Evolutionary conservation across 2,329 filamentous ascomycete species (phyloP).

Genomic region (Aspergillus hortae): DNA sequence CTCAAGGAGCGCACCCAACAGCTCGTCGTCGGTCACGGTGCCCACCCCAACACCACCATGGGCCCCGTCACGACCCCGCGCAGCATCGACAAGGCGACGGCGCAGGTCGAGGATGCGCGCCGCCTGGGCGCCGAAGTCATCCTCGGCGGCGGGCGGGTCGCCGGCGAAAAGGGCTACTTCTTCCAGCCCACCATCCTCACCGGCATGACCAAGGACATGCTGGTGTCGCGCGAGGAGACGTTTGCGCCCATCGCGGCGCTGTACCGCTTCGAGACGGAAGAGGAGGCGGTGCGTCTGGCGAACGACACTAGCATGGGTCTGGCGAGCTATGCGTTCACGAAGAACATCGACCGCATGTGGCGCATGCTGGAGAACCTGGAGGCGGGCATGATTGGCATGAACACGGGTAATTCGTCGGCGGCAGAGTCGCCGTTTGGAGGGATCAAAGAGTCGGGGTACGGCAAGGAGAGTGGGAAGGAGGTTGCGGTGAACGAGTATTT

Average conservation of each 20-base stretch:
- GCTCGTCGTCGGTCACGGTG: slow-evolving; percentile 60
- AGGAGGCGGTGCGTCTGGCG: slow-evolving; percentile 57
- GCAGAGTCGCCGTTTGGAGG: slow-evolving; percentile 66
- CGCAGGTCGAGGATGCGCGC: slow-evolving; percentile 63
- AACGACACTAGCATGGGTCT: slow-evolving; percentile 64
- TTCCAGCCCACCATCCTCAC: slow-evolving; percentile 66
- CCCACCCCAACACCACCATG: slow-evolving; percentile 54
- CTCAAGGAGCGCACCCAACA: slow-evolving; percentile 50
- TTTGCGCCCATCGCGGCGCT: slow-evolving; percentile 64
- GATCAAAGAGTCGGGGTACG: slow-evolving; percentile 66
- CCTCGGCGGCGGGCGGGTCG: slow-evolving; percentile 51
- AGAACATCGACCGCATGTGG: slow-evolving; percentile 64
- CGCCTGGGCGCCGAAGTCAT: slow-evolving; percentile 62
- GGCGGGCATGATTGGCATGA: slow-evolving; percentile 67
- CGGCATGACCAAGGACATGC: slow-evolving; percentile 57
- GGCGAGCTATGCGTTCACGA: slow-evolving; percentile 66
- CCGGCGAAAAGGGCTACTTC: slow-evolving; percentile 61
- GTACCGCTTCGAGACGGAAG: slow-evolving; percentile 63
- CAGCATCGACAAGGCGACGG: slow-evolving; percentile 52
- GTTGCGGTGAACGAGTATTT: slow-evolving; percentile 62
- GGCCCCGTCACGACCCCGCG: slow-evolving; percentile 58
- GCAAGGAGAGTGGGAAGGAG: slow-evolving; percentile 65
- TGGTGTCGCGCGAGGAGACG: slow-evolving; percentile 57
- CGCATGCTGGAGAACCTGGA: slow-evolving; percentile 64
- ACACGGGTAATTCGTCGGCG: slow-evolving; percentile 62